A percentile compares a stretch with the other conserved stretches of the same genome.
Conservation (phyloP, 148 eudicot genomes). For the Vaccinium darrowii region DNA sequence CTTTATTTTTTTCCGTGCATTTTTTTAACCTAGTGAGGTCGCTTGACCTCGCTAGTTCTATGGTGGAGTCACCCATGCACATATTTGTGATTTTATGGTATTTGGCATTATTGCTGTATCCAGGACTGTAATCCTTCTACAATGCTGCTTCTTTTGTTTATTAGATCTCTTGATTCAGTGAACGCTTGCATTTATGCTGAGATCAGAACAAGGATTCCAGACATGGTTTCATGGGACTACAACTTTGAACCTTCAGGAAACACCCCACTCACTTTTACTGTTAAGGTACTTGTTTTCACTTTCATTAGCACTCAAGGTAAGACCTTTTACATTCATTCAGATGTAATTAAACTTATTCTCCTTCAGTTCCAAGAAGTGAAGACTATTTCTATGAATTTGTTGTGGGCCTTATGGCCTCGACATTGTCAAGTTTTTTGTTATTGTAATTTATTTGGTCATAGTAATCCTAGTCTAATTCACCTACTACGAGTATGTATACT, state of each 20-base stretch:
- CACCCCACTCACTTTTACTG: constrained; percentile 86
- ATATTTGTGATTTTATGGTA: background rate
- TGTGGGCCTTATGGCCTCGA: background rate
- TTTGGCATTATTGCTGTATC: background rate
- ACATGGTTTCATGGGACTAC: constrained; percentile 90
- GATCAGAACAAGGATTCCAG: constrained; percentile 92
- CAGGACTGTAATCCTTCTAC: background rate
- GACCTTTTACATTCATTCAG: background rate
- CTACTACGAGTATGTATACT: background rate
- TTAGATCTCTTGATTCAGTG: constrained; percentile 79
- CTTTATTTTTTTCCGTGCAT: no score
- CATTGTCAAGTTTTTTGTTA: background rate
- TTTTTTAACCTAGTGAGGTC: no score
- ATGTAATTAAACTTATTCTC: background rate
- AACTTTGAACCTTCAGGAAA: constrained; percentile 92
- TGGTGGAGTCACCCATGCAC: background rate
- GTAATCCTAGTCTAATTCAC: background rate
- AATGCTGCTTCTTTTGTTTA: constrained; percentile 14
- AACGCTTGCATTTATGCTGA: constrained; percentile 91
- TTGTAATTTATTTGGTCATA: background rate
- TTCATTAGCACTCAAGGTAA: background rate
- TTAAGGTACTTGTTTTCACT: constrained; percentile 54
- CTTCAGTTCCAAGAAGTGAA: background rate
- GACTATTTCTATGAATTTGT: background rate
- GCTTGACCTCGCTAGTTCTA: no score